These are phyloP conservation scores for Fragilariopsis cylindrus DNA, from an alignment of 108 stramenopile species.

Conservation along the genomic window DNA sequence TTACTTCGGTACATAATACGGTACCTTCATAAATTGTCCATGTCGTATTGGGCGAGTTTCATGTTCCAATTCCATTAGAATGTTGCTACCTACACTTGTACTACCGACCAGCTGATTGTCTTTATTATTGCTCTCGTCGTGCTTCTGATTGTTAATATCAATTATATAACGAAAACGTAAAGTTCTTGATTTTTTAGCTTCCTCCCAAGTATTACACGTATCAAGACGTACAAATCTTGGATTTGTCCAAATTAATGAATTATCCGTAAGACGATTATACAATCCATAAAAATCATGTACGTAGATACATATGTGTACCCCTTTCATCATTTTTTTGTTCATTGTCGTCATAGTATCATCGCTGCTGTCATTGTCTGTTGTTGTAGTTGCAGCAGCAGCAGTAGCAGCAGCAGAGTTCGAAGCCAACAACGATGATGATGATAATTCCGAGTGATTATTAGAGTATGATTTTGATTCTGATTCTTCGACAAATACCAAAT, in stretches of 20 bases:
- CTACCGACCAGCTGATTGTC: not conserved
- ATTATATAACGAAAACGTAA: slow-evolving; percentile 15
- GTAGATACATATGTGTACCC: slow-evolving; percentile 48
- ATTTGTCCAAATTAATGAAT: slow-evolving; percentile 44
- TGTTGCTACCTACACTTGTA: not conserved
- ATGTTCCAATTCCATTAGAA: slow-evolving; percentile 15
- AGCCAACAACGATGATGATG: slow-evolving; percentile 28
- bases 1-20: slow-evolving; percentile 10
- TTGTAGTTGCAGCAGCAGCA: not conserved
- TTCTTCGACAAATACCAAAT: slow-evolving; percentile 47
- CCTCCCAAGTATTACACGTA: slow-evolving; percentile 60
- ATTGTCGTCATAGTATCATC: slow-evolving; percentile 37
- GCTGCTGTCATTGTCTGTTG: slow-evolving; percentile 5
- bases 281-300: slow-evolving; percentile 40
- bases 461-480: not conserved
- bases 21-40: slow-evolving; percentile 16
- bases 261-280: slow-evolving; percentile 40
- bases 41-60: slow-evolving; percentile 18
- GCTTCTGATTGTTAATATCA: not conserved
- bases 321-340: slow-evolving; percentile 30
- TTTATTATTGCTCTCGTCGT: not conserved
- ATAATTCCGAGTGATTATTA: slow-evolving; percentile 26
- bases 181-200: slow-evolving; percentile 28
- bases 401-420: not conserved
- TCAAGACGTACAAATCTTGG: slow-evolving; percentile 53